Evolutionary conservation across 805 yeast species (phyloP), one percentile per base, ranked within the genome.

Genomic region (Saccharomyces kudriavzevii): DNA sequence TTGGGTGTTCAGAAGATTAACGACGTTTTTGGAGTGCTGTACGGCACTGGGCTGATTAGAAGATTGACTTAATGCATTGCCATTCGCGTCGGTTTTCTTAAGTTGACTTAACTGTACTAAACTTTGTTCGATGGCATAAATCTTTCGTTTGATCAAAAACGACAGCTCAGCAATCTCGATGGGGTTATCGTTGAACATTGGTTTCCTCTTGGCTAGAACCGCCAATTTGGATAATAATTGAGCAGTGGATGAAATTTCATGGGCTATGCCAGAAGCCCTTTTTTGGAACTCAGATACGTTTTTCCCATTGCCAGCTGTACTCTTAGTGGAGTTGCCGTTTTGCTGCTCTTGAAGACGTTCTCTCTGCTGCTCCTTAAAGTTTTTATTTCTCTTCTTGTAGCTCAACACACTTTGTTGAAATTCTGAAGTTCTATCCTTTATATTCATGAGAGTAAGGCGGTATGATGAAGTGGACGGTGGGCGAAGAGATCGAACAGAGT

Each of bases 131-230:
- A 86, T 84, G 2, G 74, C 69, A 58, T 74, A 70, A 35, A 70
- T 70, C 55, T 69, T 68, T 31, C 72, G 61, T 61, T 81, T 80
- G 58, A 80, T 79, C 45, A 90, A 85, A 60, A 84, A 87, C 0
- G 99, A 91, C 58, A 94, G 75, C 68, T 94, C 97, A 22, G 91
- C 88, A 58, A 94, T 89, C 66, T 94, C 98, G 14, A 89, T 84
- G 0, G 98, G 97, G 60, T 87, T 84, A 70, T 94, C 99, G 65
- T 91, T 96, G 60, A 94, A 89, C 66, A 92, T 71, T 20, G 97
- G 96, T 67, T 90, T 91, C 61, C 90, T 77, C 68, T 87, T 89
- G 3, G 99, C 97, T 58, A 94, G 65, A 40, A 70, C 74, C 1
- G 98, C 96, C 52, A 94, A 75, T 62, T 89, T 84, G 40, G 86